These are phyloP conservation scores for Cairneyella variabilis DNA, from an alignment of 495 filamentous ascomycete species.

Conservation along the genomic window DNA sequence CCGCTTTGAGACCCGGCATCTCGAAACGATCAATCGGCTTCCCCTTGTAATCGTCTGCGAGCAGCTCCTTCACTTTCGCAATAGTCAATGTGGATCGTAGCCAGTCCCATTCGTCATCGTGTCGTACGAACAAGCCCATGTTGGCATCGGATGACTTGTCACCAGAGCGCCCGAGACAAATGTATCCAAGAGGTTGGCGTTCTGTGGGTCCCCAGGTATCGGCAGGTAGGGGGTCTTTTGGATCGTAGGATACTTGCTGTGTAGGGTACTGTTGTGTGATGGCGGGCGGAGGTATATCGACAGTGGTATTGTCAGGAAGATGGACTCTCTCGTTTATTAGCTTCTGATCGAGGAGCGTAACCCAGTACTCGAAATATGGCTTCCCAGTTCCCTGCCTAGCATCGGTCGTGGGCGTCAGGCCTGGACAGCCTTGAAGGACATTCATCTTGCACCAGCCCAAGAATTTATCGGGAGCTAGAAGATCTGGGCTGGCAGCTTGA, in stretches of 20 bases:
- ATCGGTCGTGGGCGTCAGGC: too few relatives aligned
- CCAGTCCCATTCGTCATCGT: constrained; percentile 47
- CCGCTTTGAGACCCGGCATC: constrained; percentile 30
- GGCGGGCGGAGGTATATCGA: not conserved
- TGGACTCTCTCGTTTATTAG: not conserved
- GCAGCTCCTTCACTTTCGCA: constrained; percentile 28
- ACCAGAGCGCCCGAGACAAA: constrained; percentile 40
- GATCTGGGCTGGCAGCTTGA: too few relatives aligned
- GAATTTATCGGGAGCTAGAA: too few relatives aligned
- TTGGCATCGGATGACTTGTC: constrained; percentile 51
- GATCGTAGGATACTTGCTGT: not conserved
- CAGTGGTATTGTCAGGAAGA: not conserved
- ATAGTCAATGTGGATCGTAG: constrained; percentile 40
- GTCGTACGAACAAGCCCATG: constrained; percentile 48
- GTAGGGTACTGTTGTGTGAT: constrained; percentile 18
- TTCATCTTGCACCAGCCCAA: too few relatives aligned
- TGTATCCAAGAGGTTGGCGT: constrained; percentile 24
- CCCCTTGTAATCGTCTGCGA: constrained; percentile 29
- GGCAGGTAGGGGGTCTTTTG: not conserved
- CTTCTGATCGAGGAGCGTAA: constrained; percentile 7
- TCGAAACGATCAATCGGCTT: constrained; percentile 47
- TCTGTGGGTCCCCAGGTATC: constrained; percentile 21
- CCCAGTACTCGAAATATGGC: constrained; percentile 31
- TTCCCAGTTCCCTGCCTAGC: constrained; percentile 25
- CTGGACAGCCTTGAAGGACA: too few relatives aligned